Base-by-base conservation (phyloP, 129 eudicot genomes). In the Flaveria linearis region DNA sequence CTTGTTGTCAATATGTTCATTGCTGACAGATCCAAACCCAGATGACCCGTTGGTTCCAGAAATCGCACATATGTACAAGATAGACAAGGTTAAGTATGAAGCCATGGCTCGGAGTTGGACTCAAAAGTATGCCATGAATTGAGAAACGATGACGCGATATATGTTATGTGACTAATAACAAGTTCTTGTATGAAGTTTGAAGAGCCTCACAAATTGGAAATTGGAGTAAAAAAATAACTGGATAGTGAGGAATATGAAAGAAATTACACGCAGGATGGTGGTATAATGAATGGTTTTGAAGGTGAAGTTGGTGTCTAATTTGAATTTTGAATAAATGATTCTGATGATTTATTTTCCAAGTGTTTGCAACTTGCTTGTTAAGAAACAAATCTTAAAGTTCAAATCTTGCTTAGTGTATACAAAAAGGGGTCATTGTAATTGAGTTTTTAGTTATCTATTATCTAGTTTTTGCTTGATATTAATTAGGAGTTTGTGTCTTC, bases 21-120 rank as follows among this genome's bases (percentile, higher is more conserved):
- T 89, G 81, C 86, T 89, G 8, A 89, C 96, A 1, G 96, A 89
- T 75, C 96, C 96, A 8, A 89, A 89, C 71, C 89, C 96, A 5
- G 96, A 89, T 51, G 96, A 89, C 58, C 96, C 96, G 17, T 67
- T 89, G 82, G 96, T 89, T 64, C 96, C 96, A 15, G 96, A 89
- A 79, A 89, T 89, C 56, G 92, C 96, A 18, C 96, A 89, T 57
- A 87, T 87, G 89, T 87, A 85, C 80, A 89, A 89, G 83, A 76
- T 80, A 9, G 96, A 89, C 76, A 89, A 75, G 74, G 63, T 80
- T 72, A 89, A 89, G 82, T 89, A 89, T 41, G 96, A 89, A 64
- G 80, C 90, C 20, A 87, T 87, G 96, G 96, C 89, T 43, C 84
- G 96, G 4, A 87, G 79, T 73, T 89, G 96, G 96, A 89, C 96